Evolutionary conservation across 1,139 yeast species (phyloP).

Genomic region (Candida sanyaensis): DNA sequence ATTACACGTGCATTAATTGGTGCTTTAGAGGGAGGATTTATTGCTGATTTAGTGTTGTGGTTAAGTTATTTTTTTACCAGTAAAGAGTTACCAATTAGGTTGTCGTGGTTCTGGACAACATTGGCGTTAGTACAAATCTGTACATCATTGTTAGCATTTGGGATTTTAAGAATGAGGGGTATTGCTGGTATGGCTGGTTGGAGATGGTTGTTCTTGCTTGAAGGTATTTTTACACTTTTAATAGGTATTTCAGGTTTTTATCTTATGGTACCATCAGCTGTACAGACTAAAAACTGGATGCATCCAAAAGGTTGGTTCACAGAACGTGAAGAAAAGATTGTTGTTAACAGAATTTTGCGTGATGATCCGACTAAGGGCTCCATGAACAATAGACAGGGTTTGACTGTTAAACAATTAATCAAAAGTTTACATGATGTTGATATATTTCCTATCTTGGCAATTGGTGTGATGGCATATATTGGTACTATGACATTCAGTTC

Average conservation of each 20-base stretch:
- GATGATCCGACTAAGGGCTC: conserved; percentile 74
- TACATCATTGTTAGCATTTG: conserved; percentile 40
- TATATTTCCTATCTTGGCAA: conserved; percentile 58
- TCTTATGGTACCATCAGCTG: conserved; percentile 62
- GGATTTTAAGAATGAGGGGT: conserved; percentile 27
- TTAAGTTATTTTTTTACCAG: conserved; percentile 30
- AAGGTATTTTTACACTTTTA: conserved; percentile 56
- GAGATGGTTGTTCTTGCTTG: conserved; percentile 67
- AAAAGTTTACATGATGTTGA: conserved; percentile 52
- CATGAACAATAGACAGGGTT: conserved; percentile 38
- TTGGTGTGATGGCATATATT: conserved; percentile 52
- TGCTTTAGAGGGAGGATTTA: conserved; percentile 32
- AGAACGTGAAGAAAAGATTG: conserved; percentile 60
- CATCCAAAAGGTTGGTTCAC: conserved; percentile 63
- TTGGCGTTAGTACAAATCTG: conserved; percentile 26
- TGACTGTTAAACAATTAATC: conserved; percentile 20
- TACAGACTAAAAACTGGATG: conserved; percentile 53
- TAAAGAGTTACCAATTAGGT: conserved; percentile 27
- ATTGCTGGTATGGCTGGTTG: conserved; percentile 45
- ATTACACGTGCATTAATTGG: conserved; percentile 31
- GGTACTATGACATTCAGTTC: conserved; percentile 39
- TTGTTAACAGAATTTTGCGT: conserved; percentile 60
- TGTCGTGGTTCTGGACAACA: conserved; percentile 22
- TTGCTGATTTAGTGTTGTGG: conserved; percentile 31
- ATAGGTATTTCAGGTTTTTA: conserved; percentile 56